Evolutionary conservation across 2,329 filamentous ascomycete species (phyloP).

Genomic region (Epichloe sylvatica): DNA sequence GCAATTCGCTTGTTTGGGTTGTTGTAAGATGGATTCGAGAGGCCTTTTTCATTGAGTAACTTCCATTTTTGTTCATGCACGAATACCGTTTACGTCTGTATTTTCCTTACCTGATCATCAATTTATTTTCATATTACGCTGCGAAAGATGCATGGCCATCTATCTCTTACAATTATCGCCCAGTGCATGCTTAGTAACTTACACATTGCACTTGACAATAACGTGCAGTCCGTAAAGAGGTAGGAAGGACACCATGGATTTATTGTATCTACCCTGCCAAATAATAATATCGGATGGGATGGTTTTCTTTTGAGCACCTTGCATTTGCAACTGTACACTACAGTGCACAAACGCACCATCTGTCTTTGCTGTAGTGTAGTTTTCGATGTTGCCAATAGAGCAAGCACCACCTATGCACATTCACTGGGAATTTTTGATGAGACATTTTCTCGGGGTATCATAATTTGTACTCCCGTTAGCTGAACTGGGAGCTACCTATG

Average conservation of each 20-base stretch:
- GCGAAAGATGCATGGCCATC: background rate
- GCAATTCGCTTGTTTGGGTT: background rate
- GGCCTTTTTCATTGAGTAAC: background rate
- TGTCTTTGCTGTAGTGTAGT: background rate
- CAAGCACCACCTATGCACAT: background rate
- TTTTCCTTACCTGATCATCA: background rate
- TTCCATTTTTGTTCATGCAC: background rate
- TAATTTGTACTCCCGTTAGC: background rate
- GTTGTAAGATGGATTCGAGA: background rate
- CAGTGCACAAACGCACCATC: too few species aligned
- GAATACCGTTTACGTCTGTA: background rate
- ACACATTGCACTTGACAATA: background rate
- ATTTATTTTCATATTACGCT: background rate
- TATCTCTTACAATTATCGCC: background rate
- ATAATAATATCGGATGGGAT: too few species aligned
- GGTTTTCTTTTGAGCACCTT: too few species aligned
- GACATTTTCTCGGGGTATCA: background rate
- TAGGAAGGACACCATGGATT: too few species aligned
- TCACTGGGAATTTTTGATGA: background rate
- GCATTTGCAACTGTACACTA: too few species aligned
- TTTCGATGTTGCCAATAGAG: background rate
- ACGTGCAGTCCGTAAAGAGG: too few species aligned
- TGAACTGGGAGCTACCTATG: background rate
- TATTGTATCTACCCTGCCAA: too few species aligned
- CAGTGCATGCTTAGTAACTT: background rate